phyloP scores from a whole-genome alignment of 345 rosid genomes.

The Eucalyptus paniculata region DNA sequence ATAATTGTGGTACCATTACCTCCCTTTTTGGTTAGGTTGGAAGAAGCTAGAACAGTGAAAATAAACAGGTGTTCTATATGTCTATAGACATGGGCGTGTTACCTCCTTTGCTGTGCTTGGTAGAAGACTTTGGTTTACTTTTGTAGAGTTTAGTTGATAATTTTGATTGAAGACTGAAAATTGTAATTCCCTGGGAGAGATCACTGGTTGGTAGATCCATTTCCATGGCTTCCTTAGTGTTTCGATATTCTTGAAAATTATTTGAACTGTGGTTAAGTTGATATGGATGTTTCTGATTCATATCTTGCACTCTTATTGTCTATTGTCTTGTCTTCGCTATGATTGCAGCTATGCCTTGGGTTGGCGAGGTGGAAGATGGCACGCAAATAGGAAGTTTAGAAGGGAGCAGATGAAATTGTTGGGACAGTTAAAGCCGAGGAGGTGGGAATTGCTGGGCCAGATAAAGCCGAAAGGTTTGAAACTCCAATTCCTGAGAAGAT shows the following conservation, averaged over 20 bases:
- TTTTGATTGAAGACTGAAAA: neutral
- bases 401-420: slow-evolving; percentile 72
- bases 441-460: slow-evolving; percentile 56
- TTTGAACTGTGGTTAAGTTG: neutral
- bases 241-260: neutral
- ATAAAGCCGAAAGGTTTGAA: slow-evolving; percentile 50
- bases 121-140: neutral
- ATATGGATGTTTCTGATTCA: neutral
- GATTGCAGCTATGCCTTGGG: slow-evolving; percentile 75
- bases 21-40: neutral
- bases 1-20: neutral
- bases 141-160: neutral
- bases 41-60: neutral
- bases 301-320: neutral
- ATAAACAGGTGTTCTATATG: neutral
- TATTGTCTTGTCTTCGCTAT: neutral
- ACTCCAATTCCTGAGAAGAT: slow-evolving; percentile 37
- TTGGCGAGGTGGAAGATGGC: slow-evolving; percentile 96
- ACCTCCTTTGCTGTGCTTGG: neutral
- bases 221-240: neutral
- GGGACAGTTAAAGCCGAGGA: slow-evolving; percentile 61
- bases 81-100: neutral
- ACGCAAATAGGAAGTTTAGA: slow-evolving; percentile 65
- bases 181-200: neutral
- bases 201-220: neutral